phyloP scores from a whole-genome alignment of 2,329 filamentous ascomycete species.

The Hirsutella thompsonii region DNA sequence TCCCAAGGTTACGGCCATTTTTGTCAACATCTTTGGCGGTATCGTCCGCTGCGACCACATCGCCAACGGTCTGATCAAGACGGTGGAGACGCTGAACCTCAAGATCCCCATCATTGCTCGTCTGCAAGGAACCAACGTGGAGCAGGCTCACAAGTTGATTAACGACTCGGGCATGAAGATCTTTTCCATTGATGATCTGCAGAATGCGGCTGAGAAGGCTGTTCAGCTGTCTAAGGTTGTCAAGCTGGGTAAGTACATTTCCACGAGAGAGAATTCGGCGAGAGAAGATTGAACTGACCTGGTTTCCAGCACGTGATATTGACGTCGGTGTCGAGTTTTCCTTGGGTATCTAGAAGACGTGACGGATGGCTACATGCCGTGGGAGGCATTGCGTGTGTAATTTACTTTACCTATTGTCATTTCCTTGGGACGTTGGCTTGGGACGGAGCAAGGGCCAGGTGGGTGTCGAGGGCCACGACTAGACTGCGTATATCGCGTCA shows the following conservation, averaged over 20 bases:
- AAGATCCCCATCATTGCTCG: slow-evolving; percentile 94
- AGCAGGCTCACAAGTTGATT: slow-evolving; percentile 82
- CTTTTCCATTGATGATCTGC: slow-evolving; percentile 97
- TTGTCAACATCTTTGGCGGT: slow-evolving; percentile 99
- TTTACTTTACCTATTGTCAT: not conserved
- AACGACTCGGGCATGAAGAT: slow-evolving; percentile 98
- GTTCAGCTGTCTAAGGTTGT: slow-evolving; percentile 99
- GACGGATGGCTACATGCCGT: too few species aligned
- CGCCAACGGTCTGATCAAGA: slow-evolving; percentile 88
- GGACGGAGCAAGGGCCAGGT: not conserved
- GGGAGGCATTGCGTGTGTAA: not conserved
- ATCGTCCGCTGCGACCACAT: slow-evolving; percentile 98
- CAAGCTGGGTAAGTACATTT: slow-evolving; percentile 67
- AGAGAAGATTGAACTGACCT: slow-evolving; percentile 1
- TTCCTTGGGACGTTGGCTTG: not conserved
- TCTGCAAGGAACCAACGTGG: slow-evolving; percentile 97
- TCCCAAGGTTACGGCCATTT: slow-evolving; percentile 95
- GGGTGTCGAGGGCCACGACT: not conserved
- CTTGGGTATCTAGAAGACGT: slow-evolving; percentile 64
- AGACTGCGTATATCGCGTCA: too few species aligned
- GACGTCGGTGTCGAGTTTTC: slow-evolving; percentile 95
- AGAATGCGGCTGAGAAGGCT: slow-evolving; percentile 92
- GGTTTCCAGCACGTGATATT: slow-evolving; percentile 67
- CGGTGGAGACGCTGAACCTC: slow-evolving; percentile 88
- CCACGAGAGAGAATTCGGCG: not conserved